Evolutionary conservation across 139 green algal genomes (phyloP), one percentile per base, ranked within the genome.

Genomic region (Volvox reticuliferus): DNA sequence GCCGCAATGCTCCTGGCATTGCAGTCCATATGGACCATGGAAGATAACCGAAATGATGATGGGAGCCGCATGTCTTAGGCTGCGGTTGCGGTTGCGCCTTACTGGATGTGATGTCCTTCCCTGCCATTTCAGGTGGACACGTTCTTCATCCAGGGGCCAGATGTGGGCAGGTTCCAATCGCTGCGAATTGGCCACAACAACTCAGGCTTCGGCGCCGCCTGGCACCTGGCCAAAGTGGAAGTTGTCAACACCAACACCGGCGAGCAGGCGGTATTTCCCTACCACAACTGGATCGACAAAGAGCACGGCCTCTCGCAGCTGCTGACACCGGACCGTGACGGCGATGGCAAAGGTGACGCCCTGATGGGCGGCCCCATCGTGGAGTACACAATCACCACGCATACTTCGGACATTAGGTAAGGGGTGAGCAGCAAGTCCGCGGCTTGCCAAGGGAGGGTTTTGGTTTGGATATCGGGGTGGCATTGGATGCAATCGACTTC

Each of bases 201-300:
- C 61, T 87, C 81, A 0, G 81, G 93, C 79, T 88, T 87, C 50
- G 81, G 81, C 14, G n/a, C 81, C 2, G 81, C 81, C 1, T 87
- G 77, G 88, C 90, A 93, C 75, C 67, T 90, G 67, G 76, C 90
- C 90, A 90, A 93, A 79, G 89, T 94, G 79, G 93, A 95, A 84
- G 37, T 93, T 19, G 89, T 94, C 50, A 95, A 95, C 89, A 94
- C 91, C 12, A 93, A 91, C 91, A 95, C 88, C 1, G 91, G 91
- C 30, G 89, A 94, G 88, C 76, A 79, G 86, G 85, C 86, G 1
- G 86, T 93, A 55, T 95, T 95, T 77, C 93, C 91, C 20, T 94
- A 37, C 82, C 91, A 95, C 86, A 88, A 91, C 63, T 95, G 93
- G 93, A 89, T 95, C 14, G 93, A 94, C 84, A 94, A 94, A 88